These are phyloP conservation scores for Penicillium sumatraense DNA, from an alignment of 2,329 filamentous ascomycete species.

Conservation along the genomic window DNA sequence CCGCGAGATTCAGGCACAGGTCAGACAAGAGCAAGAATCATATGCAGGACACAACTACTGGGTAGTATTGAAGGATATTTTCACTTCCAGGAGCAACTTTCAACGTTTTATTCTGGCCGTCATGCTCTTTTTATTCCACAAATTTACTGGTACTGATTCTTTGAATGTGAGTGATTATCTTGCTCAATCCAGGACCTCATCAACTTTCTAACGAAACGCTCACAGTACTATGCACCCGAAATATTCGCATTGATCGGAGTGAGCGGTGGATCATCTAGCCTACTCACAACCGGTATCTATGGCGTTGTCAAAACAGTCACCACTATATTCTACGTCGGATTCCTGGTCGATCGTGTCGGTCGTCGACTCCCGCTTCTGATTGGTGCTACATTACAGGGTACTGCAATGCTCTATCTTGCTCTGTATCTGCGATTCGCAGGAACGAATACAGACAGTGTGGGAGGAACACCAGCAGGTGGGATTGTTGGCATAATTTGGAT, in stretches of 20 bases:
- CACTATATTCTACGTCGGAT: conserved; percentile 37
- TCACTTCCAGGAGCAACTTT: conserved; percentile 34
- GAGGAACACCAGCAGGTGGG: conserved; percentile 44
- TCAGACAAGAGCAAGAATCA: conserved; percentile 35
- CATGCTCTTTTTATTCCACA: conserved; percentile 48
- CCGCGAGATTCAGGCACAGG: conserved; percentile 43
- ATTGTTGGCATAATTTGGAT: conserved; percentile 47
- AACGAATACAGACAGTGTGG: conserved; percentile 28
- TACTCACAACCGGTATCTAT: conserved; percentile 46
- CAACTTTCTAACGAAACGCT: background rate
- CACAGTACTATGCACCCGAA: conserved; percentile 44
- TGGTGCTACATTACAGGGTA: conserved; percentile 36
- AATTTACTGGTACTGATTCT: conserved; percentile 47
- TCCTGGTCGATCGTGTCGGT: conserved; percentile 40
- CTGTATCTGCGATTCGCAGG: conserved; percentile 41
- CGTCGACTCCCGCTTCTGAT: conserved; percentile 36
- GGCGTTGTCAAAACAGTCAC: conserved; percentile 41
- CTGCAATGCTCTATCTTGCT: conserved; percentile 38
- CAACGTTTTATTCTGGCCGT: conserved; percentile 41
- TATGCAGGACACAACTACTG: conserved; percentile 37
- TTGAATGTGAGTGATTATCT: conserved; percentile 33
- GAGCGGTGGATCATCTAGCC: conserved; percentile 29
- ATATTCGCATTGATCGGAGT: conserved; percentile 49
- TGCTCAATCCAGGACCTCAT: background rate
- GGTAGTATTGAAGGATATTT: conserved; percentile 40